Percentiles rank a stretch among this genome's conserved stretches.
Evolutionary conservation across 2,329 filamentous ascomycete genomes (phyloP).

Genomic region (Alternaria sp.): DNA sequence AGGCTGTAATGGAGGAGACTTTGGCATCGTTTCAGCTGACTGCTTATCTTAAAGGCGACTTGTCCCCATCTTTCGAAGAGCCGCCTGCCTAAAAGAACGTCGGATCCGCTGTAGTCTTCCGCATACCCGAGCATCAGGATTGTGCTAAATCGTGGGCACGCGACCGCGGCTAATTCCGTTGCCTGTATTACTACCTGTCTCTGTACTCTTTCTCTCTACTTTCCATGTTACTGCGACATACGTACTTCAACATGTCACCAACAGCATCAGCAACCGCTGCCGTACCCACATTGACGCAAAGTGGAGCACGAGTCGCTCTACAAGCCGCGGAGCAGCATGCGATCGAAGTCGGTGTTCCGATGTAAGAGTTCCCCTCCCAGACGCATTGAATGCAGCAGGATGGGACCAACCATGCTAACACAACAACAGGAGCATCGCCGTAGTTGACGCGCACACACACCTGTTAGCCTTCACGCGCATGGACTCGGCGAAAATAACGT

Average conservation of each 20-base stretch:
- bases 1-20: not conserved
- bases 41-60: constrained; percentile 5
- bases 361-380: constrained; percentile 28
- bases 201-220: not conserved
- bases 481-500: constrained; percentile 54
- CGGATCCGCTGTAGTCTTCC: constrained; percentile 7
- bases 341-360: constrained; percentile 36
- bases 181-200: not conserved
- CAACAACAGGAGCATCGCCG: constrained; percentile 53
- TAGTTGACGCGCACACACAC: constrained; percentile 52
- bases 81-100: constrained; percentile 3
- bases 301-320: constrained; percentile 36
- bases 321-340: constrained; percentile 38
- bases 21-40: not conserved
- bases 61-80: constrained; percentile 1
- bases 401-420: not conserved
- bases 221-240: constrained; percentile 1
- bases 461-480: constrained; percentile 55
- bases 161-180: constrained; percentile 7
- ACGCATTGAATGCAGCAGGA: not conserved
- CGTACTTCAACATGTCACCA: constrained; percentile 18
- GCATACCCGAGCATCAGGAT: constrained; percentile 10
- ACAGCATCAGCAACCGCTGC: constrained; percentile 18
- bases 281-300: constrained; percentile 38
- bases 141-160: constrained; percentile 7